These are phyloP conservation scores for Chlamydomonas schloesseri DNA, from an alignment of 139 green algal genomes.

Conservation along the genomic window DNA sequence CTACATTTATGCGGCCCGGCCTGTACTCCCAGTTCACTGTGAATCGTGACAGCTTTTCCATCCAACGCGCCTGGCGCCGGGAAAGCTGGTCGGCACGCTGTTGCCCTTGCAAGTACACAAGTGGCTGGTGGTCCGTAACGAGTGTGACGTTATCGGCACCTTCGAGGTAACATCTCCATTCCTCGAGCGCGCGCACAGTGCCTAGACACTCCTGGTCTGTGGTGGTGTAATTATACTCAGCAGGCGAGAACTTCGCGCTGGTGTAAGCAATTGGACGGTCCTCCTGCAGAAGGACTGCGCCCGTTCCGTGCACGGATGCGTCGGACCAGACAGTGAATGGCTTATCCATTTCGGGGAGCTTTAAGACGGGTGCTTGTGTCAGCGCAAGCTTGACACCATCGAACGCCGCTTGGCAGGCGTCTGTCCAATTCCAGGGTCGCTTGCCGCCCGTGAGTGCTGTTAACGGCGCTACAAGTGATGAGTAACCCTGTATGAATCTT, in stretches of 20 bases:
- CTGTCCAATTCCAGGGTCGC: background rate
- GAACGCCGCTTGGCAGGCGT: conserved; percentile 16
- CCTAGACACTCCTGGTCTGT: conserved; percentile 65
- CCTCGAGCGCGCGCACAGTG: conserved; percentile 42
- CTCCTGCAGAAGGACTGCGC: conserved; percentile 57
- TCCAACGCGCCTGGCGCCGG: conserved; percentile 51
- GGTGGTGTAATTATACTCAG: conserved; percentile 64
- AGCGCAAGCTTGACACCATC: conserved; percentile 30
- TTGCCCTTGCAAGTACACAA: background rate
- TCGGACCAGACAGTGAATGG: conserved; percentile 51
- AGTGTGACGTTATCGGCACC: conserved; percentile 5
- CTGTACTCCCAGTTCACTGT: conserved; percentile 48
- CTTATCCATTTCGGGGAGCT: conserved; percentile 26
- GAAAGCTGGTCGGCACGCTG: conserved; percentile 16
- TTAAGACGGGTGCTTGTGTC: conserved; percentile 30
- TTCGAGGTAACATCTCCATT: conserved; percentile 67
- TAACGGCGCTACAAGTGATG: conserved; percentile 52
- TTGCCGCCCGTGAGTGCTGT: conserved; percentile 16
- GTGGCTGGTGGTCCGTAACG: conserved; percentile 59
- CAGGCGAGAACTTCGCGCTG: conserved; percentile 41
- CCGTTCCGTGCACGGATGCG: conserved; percentile 43
- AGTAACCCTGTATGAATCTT: conserved; percentile 58
- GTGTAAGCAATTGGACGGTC: conserved; percentile 60
- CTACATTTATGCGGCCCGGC: conserved; percentile 49
- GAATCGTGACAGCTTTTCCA: conserved; percentile 47